Evolutionary conservation across 768 basidiomycete species (phyloP).

Genomic region (Tulasnella sp.): DNA sequence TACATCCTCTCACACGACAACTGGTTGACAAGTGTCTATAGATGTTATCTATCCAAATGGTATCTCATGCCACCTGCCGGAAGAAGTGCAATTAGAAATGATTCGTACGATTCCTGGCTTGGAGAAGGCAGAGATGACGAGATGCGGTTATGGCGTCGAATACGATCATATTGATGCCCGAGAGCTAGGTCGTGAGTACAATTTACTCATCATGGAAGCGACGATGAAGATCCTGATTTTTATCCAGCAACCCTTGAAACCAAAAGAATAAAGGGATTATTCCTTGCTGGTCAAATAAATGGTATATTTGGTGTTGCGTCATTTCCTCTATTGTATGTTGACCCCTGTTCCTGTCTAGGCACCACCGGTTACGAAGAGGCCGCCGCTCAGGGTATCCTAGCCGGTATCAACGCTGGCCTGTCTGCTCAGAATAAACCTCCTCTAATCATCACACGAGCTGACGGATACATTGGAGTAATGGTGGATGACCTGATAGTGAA

Average conservation of each 20-base stretch:
- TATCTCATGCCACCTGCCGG: conserved; percentile 74
- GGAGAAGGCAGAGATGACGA: conserved; percentile 69
- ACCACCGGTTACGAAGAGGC: conserved; percentile 95
- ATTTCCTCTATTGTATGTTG: not conserved
- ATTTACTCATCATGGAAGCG: not conserved
- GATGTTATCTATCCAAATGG: conserved; percentile 87
- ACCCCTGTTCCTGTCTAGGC: conserved; percentile 30
- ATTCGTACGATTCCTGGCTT: conserved; percentile 75
- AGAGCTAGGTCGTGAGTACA: conserved; percentile 46
- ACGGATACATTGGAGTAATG: conserved; percentile 81
- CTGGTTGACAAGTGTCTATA: conserved; percentile 21
- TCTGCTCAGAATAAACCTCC: conserved; percentile 43
- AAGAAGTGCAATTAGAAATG: conserved; percentile 72
- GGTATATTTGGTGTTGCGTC: conserved; percentile 28
- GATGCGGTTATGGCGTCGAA: conserved; percentile 85
- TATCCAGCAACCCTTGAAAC: conserved; percentile 66
- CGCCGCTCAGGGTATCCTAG: conserved; percentile 77
- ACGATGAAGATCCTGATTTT: not conserved
- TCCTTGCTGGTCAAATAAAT: conserved; percentile 84
- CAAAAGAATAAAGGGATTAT: conserved; percentile 74
- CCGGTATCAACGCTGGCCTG: conserved; percentile 79
- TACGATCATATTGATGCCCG: conserved; percentile 84
- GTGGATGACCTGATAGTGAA: conserved; percentile 82
- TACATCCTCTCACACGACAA: conserved; percentile 2
- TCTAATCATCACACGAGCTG: conserved; percentile 61